Base-by-base conservation (phyloP, 768 basidiomycete genomes). In the Termitomyces sp. region DNA sequence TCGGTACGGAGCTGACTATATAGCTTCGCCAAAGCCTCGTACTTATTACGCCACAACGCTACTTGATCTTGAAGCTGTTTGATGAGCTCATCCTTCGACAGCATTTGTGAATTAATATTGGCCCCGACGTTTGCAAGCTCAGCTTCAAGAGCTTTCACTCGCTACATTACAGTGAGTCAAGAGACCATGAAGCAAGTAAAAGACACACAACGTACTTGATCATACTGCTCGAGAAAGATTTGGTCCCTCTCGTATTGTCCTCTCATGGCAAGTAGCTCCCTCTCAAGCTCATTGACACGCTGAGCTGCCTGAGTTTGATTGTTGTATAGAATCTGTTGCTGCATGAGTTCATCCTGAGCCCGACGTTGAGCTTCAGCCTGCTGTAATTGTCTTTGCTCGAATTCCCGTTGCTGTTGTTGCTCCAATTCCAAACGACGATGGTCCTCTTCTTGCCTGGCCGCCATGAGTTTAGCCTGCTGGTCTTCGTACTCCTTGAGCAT, bases 181-280 rank as follows among this genome's bases (percentile, higher is more conserved):
- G 40, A 45, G n/a, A 55, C 7, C 15, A 7, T 40, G 32, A 41
- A 34, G 45, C 9, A 5, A 32, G 45, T 53, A 26, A 1, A 22
- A 52, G 48, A 37, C 17, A 38, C 53, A 37, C 28, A 26, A 77
- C 87, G 51, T 71, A 96, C 94, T 41, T 88, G 82, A 67, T 99
- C 97, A 65, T 99, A 99, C 64, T 98, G 94, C 70, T 98, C 96
- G 52, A 99, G 77, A 70, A 99, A 84, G 62, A 99, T 88, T 68
- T 99, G 97, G 64, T 99, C 96, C 12, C 97, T 83, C 71, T 99
- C 97, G 67, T 93, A 99, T 67, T 98, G 97, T 0, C 97, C 94
- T 45, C 94, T 78, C 89, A 98, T 90, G 10, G 82, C 91, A 46
- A 98, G 80, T 47, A 98, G 74, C 68, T 98, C 89, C 50, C 90